Evolutionary conservation across 257 asterid genomes (phyloP), one percentile per base, ranked within the genome.

Genomic region (Lavandula angustifolia): DNA sequence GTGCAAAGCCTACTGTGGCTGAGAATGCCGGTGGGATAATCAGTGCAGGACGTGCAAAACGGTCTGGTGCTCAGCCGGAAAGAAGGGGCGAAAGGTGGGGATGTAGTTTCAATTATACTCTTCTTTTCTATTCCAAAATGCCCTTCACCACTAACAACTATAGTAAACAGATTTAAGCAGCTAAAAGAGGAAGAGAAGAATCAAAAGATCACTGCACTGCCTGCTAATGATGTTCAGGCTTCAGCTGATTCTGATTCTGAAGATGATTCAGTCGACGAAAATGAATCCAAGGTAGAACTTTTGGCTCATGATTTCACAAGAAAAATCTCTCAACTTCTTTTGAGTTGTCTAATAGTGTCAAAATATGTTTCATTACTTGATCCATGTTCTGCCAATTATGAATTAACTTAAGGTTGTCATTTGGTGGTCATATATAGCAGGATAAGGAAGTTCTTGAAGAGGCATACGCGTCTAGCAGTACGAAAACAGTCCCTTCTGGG

Each of bases 11-110:
- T 76, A 84, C 43, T 64, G 91, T 94, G 44, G 71, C 76, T 55
- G 97, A 91, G 66, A 87, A 88, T 74, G 96, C 98, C 68, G 73
- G 91, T 80, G 99, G 95, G 66, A 94, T 94, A 66, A 94, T 94
- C 60, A 90, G 89, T 40, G 96, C 99, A 63, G 99, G 99, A 62
- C 90, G 85, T 69, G 99, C 99, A 68, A 94, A 94, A 63, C 85
- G 98, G 66, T 63, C 88, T 43, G 78, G 83, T 73, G 54, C 80
- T 69, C 88, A 78, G 70, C 59, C 95, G 16, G 94, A 77, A 33
- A 62, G 32, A 65, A 50, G 75, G 60, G 99, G 95, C 52, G 96
- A 94, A 73, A 94, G 99, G 99, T 94, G 76, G 41, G 85, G 73
- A 31, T 38, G 27, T 43, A 41, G 12, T 72, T 43, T 60, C 22